Evolutionary conservation across 148 eudicot species (phyloP).

Genomic region (Vaccinium darrowii): DNA sequence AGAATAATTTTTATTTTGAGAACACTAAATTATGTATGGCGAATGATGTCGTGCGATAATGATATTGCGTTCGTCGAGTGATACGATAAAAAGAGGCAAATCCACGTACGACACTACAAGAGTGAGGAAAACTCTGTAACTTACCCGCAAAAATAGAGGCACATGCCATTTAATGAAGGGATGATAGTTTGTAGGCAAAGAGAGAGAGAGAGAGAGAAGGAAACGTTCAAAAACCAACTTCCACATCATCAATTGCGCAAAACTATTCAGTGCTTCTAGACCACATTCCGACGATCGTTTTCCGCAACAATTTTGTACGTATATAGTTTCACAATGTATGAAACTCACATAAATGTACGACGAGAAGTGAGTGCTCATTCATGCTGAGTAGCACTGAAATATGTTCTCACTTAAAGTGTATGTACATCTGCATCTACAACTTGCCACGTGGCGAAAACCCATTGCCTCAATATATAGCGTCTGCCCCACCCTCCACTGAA

Average conservation of each 20-base stretch:
- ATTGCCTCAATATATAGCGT: background rate
- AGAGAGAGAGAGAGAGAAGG: background rate
- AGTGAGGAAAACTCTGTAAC: background rate
- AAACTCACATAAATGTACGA: background rate
- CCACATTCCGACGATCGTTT: background rate
- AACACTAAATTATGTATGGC: too few species aligned
- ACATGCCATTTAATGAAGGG: background rate
- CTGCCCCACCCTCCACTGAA: background rate
- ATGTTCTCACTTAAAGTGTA: background rate
- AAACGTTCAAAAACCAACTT: background rate
- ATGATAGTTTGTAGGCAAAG: background rate
- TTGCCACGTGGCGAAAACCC: conserved; percentile 16
- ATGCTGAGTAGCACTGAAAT: background rate
- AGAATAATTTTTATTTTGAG: too few species aligned
- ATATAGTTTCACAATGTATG: fast-evolving
- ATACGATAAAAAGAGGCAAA: background rate
- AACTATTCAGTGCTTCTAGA: background rate
- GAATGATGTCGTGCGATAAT: too few species aligned
- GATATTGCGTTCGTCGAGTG: too few species aligned
- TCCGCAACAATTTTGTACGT: background rate
- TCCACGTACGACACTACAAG: background rate
- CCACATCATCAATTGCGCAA: background rate
- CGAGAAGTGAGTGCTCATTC: background rate
- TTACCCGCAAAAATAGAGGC: background rate
- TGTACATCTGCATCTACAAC: background rate